Evolutionary conservation across 163 green algal species (phyloP), one percentile per base, ranked within the genome.

Genomic region (Chloroidium sp.): DNA sequence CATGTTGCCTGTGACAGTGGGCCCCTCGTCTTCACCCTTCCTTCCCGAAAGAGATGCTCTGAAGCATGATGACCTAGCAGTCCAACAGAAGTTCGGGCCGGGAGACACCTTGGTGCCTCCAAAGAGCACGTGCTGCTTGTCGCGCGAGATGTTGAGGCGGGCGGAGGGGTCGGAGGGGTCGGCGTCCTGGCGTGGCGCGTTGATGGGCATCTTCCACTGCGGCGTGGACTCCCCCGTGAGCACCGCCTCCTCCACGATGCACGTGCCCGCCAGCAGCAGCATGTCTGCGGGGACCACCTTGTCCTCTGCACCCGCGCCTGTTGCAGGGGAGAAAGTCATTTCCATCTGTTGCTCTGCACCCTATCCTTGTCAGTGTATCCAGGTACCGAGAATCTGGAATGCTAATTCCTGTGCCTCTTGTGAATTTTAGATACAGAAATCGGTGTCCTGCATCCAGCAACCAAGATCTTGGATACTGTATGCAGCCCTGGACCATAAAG

Each of bases 201-300:
- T 83, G 2, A 93, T 76, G 6, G 89, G 83, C 59, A 79, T 85
- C 90, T 99, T 99, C 94, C 96, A 98, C 87, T 98, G 95, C 0
- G 96, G 96, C 0, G 94, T 98, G 10, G 88, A 95, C 89, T 99
- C 95, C 3, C 90, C 96, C 4, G 96, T 99, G 58, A 99, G 90
- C 78, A 99, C 93, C 1, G 96, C 91, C 88, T 99, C 96, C 82
- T 98, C 97, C 67, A 94, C 92, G 74, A 99, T 98, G 86, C 89
- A 95, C 62, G 81, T 95, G 60, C 96, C 96, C 0, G 90, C 90
- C 72, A 99, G 83, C 76, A 99, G 89, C 84, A 99, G 87, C 82
- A 91, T 88, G 83, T 99, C 96, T 76, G 94, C 92, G 13, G 94
- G 94, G 60, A 98, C 90, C 69, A 95, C 90, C 69, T 83, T 12